These are phyloP conservation scores for Hyaloscypha bicolor DNA, from an alignment of 495 filamentous ascomycete species.

Conservation along the genomic window DNA sequence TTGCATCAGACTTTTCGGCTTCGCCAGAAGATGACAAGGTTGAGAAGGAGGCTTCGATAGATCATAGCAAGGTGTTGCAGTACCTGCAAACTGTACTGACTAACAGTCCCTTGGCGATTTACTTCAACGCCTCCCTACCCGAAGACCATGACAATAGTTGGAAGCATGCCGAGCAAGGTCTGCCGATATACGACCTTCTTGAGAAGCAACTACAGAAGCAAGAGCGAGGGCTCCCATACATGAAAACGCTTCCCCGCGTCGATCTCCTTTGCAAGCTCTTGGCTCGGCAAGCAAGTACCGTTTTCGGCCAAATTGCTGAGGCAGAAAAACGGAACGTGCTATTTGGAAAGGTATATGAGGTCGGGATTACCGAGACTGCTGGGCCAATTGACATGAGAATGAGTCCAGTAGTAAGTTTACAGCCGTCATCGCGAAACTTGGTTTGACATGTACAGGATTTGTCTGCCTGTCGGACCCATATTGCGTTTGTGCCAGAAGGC, in stretches of 20 bases:
- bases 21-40: constrained; percentile 50
- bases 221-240: constrained; percentile 40
- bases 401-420: constrained; percentile 18
- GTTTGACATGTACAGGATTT: constrained; percentile 32
- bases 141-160: constrained; percentile 31
- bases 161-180: constrained; percentile 29
- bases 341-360: constrained; percentile 46
- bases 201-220: constrained; percentile 49
- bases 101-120: constrained; percentile 45
- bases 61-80: constrained; percentile 51
- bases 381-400: constrained; percentile 33
- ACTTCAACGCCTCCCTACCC: constrained; percentile 39
- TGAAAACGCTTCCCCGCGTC: constrained; percentile 44
- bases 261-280: constrained; percentile 49
- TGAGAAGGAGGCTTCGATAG: constrained; percentile 58
- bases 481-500: constrained; percentile 37
- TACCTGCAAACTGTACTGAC: constrained; percentile 56
- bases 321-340: constrained; percentile 55
- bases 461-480: constrained; percentile 36
- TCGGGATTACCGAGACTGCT: constrained; percentile 41
- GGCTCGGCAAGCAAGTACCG: constrained; percentile 37
- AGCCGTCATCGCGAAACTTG: not conserved
- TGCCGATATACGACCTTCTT: constrained; percentile 47
- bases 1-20: constrained; percentile 46
- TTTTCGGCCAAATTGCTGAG: constrained; percentile 56